Base-by-base conservation (phyloP, 352 stramenopile species). In the Peronospora farinosa region DNA sequence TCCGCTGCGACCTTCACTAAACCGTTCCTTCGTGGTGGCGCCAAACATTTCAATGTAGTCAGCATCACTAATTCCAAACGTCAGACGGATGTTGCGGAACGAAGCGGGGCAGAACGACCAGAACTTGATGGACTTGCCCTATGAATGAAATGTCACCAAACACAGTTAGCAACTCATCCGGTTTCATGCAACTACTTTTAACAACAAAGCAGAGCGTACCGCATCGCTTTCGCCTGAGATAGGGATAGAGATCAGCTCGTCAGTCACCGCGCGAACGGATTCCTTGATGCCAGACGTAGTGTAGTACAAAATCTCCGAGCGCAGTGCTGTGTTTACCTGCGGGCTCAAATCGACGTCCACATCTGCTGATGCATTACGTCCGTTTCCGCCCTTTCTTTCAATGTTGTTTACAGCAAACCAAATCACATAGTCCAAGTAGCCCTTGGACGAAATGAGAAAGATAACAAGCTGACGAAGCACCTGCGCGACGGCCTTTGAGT, bases 401-500 rank as follows among this genome's bases (percentile, higher is more conserved):
- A 92, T 90, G 49, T 81, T 92, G 72, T 95, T 95, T 42, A 95
- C 80, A 13, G 79, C 82, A 36, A 95, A 95, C 84, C 84, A 95
- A 51, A 95, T 92, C 19, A 95, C 83, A 47, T 87, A 95, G 57
- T 95, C 82, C 28, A 92, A 48, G 47, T 92, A 95, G 3, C 81
- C 81, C 45, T 88, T 92, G 6, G 78, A 88, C 5, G 81, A 63
- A 46, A 95, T 89, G 0, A 92, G 56, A 51, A 95, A 95, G 2
- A 73, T 74, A 7, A 95, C 80, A 21, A 94, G 62, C 51, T 94
- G 83, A 35, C 80, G 77, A 15, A 94, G 51, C 17, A 92, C 79
- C 51, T 94, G 73, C 3, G 83, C 78, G 41, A 88, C 61, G 2
- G 67, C 72, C 49, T 53, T 65, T n/a, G 60, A 78, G 55, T 80